Base-by-base conservation (phyloP, 352 stramenopile species). In the Globisporangium recalcitrans region DNA sequence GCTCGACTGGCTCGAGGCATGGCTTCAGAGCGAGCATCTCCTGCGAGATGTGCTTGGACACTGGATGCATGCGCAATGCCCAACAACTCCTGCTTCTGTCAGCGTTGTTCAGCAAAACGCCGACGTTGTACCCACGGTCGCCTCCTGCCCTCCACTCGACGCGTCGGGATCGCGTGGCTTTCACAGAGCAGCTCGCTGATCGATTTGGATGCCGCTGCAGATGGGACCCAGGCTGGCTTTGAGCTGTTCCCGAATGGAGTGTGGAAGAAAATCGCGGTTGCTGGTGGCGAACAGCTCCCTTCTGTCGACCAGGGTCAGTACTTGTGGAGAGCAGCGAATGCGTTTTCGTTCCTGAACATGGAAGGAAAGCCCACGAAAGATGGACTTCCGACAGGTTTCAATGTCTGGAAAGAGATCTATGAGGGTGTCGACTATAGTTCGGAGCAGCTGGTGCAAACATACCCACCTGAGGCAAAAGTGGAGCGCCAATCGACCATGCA, bases 361-460 rank as follows among this genome's bases (percentile, higher is more conserved):
- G 52, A 21, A 14, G 47, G 21, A 6, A 34, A 29, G 16, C 63
- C 69, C n/a, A 58, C 57, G 21, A 62, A 32, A 16, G 55, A 65
- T n/a, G 68, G 66, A 19, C 61, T 90, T 8, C 78, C 77, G 0
- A 69, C 71, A 9, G 80, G 78, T 1, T 90, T 88, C 46, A 58
- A 59, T 19, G 80, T 78, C 0, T 90, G 80, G 80, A 67, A 74
- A 64, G 77, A 85, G 32, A 68, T 90, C 14, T 85, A 86, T 36
- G 68, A 85, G 24, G 80, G 78, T 7, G 24, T 65, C 0, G 78
- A 90, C 47, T 82, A 65, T 9, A 84, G 78, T 27, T 86, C 77
- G 0, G 78, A 87, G 44, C 54, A 72, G 11, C 56, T 90, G 0
- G 46, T 78, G 1, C 16, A 54, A 5, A 65, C 71, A n/a, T 86